Evolutionary conservation across 2,329 filamentous ascomycete species (phyloP).

Genomic region (Drechslerella coelobrocha): DNA sequence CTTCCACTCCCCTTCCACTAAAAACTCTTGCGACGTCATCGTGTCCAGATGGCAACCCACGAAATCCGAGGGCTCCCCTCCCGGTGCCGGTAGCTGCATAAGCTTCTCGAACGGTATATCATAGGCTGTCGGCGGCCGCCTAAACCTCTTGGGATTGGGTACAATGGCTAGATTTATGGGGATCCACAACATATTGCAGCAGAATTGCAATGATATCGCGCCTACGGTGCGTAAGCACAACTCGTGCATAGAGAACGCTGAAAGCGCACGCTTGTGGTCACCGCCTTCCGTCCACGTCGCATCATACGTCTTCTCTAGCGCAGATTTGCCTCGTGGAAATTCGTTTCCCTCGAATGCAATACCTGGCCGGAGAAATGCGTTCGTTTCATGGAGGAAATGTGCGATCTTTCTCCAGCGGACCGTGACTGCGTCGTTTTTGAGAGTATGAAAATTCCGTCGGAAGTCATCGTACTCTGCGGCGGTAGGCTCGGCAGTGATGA

Average conservation of each 20-base stretch:
- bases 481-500: no score
- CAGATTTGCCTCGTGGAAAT: neutral
- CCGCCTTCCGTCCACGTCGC: neutral
- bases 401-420: no score
- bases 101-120: slow-evolving; percentile 36
- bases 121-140: slow-evolving; percentile 11
- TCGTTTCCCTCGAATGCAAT: slow-evolving; percentile 13
- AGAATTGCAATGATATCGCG: slow-evolving; percentile 8
- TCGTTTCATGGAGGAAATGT: no score
- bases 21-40: slow-evolving; percentile 33
- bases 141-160: slow-evolving; percentile 17
- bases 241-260: slow-evolving; percentile 11
- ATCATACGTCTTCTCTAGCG: neutral
- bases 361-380: no score
- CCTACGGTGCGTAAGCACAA: slow-evolving; percentile 23
- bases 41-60: slow-evolving; percentile 38
- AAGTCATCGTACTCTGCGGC: no score
- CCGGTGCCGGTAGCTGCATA: slow-evolving; percentile 28
- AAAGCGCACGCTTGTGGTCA: neutral
- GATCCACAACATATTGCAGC: neutral
- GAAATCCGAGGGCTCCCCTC: slow-evolving; percentile 19
- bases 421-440: no score
- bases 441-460: no score
- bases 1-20: slow-evolving; percentile 35
- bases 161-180: neutral